Conservation (phyloP, 2,329 filamentous ascomycete genomes). For the Fusarium protoensiforme region DNA sequence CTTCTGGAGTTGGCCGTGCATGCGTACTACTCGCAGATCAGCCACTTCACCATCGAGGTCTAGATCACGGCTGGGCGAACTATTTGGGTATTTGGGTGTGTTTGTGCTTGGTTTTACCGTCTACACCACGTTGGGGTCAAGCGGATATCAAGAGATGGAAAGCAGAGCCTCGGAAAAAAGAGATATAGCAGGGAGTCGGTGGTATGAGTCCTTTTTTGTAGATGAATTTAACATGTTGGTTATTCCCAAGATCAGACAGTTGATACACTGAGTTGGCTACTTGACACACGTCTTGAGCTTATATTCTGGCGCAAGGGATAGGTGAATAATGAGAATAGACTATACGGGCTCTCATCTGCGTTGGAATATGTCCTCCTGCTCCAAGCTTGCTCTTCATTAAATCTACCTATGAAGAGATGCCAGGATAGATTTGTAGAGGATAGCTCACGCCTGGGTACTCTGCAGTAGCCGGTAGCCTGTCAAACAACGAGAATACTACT, state of each 20-base stretch:
- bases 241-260: background rate
- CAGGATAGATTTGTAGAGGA: background rate
- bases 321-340: background rate
- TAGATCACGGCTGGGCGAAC: constrained; percentile 41
- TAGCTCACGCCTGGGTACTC: too few relatives aligned
- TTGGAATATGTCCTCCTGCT: background rate
- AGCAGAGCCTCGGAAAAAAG: constrained; percentile 14
- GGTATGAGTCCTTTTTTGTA: constrained; percentile 34
- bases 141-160: constrained; percentile 18
- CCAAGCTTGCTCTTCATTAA: background rate
- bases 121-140: constrained; percentile 2
- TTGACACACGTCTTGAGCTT: background rate
- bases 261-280: background rate
- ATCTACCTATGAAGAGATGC: background rate
- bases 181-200: constrained; percentile 37
- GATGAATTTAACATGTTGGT: constrained; percentile 28
- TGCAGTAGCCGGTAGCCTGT: too few relatives aligned
- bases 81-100: constrained; percentile 18
- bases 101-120: constrained; percentile 23
- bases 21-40: constrained; percentile 79
- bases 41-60: constrained; percentile 77
- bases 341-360: background rate
- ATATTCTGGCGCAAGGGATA: background rate
- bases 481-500: too few relatives aligned
- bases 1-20: constrained; percentile 76